Percentiles rank a stretch among this genome's conserved stretches.
These are phyloP conservation scores for Phytophthora litchii DNA, from an alignment of 352 stramenopile species.

Conservation along the genomic window DNA sequence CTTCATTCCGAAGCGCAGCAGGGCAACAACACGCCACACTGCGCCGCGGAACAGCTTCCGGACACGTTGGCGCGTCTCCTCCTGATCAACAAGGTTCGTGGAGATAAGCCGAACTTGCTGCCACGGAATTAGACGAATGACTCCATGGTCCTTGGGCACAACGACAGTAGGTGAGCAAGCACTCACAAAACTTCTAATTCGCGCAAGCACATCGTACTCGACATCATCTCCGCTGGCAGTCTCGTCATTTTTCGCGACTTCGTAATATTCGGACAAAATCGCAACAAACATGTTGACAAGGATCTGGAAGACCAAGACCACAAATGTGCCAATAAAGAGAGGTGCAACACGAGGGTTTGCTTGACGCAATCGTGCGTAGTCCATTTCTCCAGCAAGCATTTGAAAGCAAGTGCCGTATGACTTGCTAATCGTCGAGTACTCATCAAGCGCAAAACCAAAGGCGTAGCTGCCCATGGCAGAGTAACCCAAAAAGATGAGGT, in stretches of 20 bases:
- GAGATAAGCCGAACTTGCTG: constrained; percentile 86
- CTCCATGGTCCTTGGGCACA: constrained; percentile 70
- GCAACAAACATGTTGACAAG: constrained; percentile 92
- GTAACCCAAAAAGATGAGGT: constrained; percentile 88
- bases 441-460: constrained; percentile 82
- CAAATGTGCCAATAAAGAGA: constrained; percentile 86
- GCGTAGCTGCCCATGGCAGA: constrained; percentile 85
- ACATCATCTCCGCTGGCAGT: constrained; percentile 68
- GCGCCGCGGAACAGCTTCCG: constrained; percentile 83
- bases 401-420: constrained; percentile 88
- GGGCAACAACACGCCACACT: constrained; percentile 87
- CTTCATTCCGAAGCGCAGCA: constrained; percentile 88
- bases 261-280: constrained; percentile 90
- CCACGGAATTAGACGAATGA: constrained; percentile 72
- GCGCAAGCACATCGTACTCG: constrained; percentile 88
- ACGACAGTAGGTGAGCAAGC: constrained; percentile 82
- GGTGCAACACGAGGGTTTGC: constrained; percentile 82
- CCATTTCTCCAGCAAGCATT: constrained; percentile 87
- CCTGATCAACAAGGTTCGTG: constrained; percentile 87
- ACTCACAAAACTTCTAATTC: constrained; percentile 77
- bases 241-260: constrained; percentile 80
- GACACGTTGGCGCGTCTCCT: constrained; percentile 80
- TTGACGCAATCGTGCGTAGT: constrained; percentile 76
- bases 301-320: constrained; percentile 88
- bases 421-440: constrained; percentile 84